Conservation (phyloP, 1,139 yeast species). For the Lizanozyma gosingica region DNA sequence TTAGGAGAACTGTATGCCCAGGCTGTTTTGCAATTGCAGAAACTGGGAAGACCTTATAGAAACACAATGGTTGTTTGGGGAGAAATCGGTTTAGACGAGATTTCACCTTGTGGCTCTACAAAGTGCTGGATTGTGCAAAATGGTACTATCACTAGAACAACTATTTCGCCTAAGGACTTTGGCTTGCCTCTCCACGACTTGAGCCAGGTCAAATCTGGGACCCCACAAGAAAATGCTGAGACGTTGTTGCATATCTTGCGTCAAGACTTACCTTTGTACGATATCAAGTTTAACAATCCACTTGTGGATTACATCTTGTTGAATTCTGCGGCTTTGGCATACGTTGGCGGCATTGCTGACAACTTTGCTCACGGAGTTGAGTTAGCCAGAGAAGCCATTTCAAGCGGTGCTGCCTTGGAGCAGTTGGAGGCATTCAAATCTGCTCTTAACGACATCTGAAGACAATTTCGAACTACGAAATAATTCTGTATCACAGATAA, state of each 20-base stretch:
- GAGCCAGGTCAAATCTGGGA: conserved; percentile 65
- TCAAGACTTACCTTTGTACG: conserved; percentile 40
- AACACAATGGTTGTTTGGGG: conserved; percentile 86
- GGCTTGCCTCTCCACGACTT: conserved; percentile 72
- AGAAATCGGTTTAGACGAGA: conserved; percentile 81
- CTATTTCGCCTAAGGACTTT: conserved; percentile 60
- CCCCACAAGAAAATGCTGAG: conserved; percentile 77
- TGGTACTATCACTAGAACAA: conserved; percentile 24
- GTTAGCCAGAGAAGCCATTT: conserved; percentile 61
- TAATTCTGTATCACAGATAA: too few species aligned
- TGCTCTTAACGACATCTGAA: conserved; percentile 20
- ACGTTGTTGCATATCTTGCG: conserved; percentile 47
- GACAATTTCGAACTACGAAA: too few species aligned
- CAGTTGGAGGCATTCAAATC: conserved; percentile 51
- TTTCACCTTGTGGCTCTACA: conserved; percentile 79
- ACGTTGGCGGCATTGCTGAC: conserved; percentile 57
- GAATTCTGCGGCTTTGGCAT: conserved; percentile 83
- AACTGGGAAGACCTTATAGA: conserved; percentile 24
- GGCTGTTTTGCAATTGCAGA: conserved; percentile 57
- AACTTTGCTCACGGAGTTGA: conserved; percentile 73
- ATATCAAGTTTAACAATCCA: conserved; percentile 41
- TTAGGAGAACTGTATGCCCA: conserved; percentile 80
- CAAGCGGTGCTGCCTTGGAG: conserved; percentile 53
- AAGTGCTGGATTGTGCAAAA: conserved; percentile 68
- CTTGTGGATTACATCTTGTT: conserved; percentile 78